phyloP scores from a whole-genome alignment of 768 basidiomycete species.

The Podaxis mareebaensis region DNA sequence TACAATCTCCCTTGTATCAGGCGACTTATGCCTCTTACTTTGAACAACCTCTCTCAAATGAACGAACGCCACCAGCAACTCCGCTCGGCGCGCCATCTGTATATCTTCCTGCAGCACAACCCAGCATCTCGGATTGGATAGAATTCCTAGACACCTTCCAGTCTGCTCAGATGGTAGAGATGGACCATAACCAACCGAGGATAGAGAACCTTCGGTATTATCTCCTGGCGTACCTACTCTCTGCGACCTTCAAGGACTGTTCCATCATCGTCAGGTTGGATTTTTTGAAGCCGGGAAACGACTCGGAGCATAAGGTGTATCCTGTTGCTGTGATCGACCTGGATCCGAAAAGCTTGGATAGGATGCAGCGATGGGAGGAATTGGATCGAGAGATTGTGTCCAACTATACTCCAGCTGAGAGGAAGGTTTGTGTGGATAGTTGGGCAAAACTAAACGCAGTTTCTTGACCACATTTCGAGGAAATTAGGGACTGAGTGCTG shows the following conservation, averaged over 20 bases:
- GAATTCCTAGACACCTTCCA: constrained; percentile 59
- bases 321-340: constrained; percentile 78
- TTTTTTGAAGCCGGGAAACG: constrained; percentile 25
- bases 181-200: constrained; percentile 39
- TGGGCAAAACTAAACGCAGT: constrained; percentile 14
- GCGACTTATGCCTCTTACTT: constrained; percentile 25
- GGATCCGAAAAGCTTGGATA: constrained; percentile 72
- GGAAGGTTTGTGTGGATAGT: constrained; percentile 36
- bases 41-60: constrained; percentile 16
- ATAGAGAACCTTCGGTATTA: constrained; percentile 58
- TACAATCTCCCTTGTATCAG: constrained; percentile 25
- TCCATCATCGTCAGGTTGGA: constrained; percentile 51
- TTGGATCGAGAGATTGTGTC: constrained; percentile 66
- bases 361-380: constrained; percentile 69
- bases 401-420: constrained; percentile 22
- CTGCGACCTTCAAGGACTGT: constrained; percentile 97
- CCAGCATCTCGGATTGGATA: constrained; percentile 65
- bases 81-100: constrained; percentile 34
- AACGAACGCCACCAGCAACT: constrained; percentile 23
- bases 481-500: not conserved
- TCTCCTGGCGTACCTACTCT: constrained; percentile 76
- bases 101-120: constrained; percentile 43
- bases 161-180: constrained; percentile 27
- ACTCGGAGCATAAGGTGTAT: constrained; percentile 17
- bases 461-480: not conserved